phyloP scores from a whole-genome alignment of 192 early-diverging fungal genomes.

The Glomus cerebriforme region DNA sequence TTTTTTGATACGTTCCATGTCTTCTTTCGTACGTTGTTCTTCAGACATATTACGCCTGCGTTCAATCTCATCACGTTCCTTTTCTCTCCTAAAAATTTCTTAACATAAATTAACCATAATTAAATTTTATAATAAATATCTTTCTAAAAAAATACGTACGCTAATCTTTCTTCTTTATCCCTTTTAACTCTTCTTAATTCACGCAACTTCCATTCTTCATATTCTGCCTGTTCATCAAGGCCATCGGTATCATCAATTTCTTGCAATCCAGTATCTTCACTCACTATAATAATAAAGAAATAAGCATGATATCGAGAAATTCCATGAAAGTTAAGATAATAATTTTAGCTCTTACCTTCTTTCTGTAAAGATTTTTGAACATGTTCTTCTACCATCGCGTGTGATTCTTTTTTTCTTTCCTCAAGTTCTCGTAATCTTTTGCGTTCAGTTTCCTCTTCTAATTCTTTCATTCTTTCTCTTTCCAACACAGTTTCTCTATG shows the following conservation, averaged over 20 bases:
- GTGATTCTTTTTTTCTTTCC: constrained; percentile 74
- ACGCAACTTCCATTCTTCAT: constrained; percentile 87
- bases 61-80: constrained; percentile 79
- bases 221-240: constrained; percentile 84
- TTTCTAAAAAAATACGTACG: constrained; percentile 42
- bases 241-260: constrained; percentile 93
- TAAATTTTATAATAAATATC: background rate
- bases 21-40: constrained; percentile 73
- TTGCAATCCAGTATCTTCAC: constrained; percentile 40
- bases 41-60: constrained; percentile 82
- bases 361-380: constrained; percentile 60
- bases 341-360: constrained; percentile 47
- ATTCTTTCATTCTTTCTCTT: constrained; percentile 51
- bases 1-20: constrained; percentile 61
- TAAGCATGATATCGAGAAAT: constrained; percentile 8
- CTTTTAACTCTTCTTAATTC: constrained; percentile 88
- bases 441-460: constrained; percentile 63
- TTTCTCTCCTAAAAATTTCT: constrained; percentile 52
- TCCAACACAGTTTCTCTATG: constrained; percentile 64
- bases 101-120: background rate
- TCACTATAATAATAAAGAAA: constrained; percentile 39
- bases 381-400: constrained; percentile 73
- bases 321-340: constrained; percentile 23
- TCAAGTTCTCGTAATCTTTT: constrained; percentile 50
- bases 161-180: constrained; percentile 75